phyloP scores from a whole-genome alignment of 169 alveolate genomes.

The Blepharisma undulans region DNA sequence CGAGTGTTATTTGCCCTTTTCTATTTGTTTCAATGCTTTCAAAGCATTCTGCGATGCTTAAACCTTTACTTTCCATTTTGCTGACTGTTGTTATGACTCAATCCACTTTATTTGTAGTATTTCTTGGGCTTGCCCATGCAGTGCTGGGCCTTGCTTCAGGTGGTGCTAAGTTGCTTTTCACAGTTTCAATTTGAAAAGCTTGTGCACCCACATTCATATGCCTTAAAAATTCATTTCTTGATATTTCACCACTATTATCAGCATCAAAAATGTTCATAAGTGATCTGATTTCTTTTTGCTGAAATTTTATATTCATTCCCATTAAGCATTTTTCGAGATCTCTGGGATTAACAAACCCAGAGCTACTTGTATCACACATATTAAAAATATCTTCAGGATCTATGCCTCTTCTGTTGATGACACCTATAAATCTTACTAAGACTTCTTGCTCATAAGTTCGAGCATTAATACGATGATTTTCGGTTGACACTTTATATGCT shows the following conservation, averaged over 20 bases:
- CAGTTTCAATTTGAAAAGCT: background rate
- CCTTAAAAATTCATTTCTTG: background rate
- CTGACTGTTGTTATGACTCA: background rate
- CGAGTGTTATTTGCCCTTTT: background rate
- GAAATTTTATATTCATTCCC: background rate
- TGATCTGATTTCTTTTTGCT: background rate
- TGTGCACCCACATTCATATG: slow-evolving; percentile 6
- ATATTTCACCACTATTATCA: background rate
- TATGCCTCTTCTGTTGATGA: background rate
- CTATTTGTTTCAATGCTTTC: background rate
- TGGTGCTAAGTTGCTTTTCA: background rate
- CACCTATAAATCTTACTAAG: background rate
- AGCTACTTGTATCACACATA: background rate
- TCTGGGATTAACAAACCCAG: background rate
- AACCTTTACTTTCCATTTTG: slow-evolving; percentile 9
- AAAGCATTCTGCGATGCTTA: background rate
- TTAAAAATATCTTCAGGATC: background rate
- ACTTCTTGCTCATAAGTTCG: background rate
- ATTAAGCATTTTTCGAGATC: background rate
- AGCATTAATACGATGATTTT: background rate
- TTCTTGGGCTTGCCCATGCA: background rate
- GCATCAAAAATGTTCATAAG: background rate
- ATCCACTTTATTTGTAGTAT: background rate
- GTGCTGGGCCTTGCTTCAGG: background rate
- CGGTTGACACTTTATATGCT: slow-evolving; percentile 6